Conservation (phyloP, 768 basidiomycete genomes). For the Gautieria morchelliformis region DNA sequence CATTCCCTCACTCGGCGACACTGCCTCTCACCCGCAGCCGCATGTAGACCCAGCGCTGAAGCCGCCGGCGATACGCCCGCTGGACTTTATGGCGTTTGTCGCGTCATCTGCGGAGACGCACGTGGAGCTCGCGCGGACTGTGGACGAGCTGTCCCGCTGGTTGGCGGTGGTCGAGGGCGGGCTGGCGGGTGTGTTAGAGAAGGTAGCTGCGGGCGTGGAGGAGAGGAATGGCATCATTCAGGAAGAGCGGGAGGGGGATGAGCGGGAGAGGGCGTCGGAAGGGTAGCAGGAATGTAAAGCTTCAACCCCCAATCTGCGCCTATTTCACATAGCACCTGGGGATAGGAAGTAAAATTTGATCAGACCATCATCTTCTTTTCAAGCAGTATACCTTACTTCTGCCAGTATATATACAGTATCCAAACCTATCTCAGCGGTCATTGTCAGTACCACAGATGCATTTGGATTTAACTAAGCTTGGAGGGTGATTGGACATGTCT, state of each 20-base stretch:
- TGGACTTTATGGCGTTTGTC: slow-evolving; percentile 57
- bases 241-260: slow-evolving; percentile 29
- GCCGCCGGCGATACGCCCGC: slow-evolving; percentile 36
- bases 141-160: slow-evolving; percentile 73
- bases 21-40: background rate
- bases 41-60: background rate
- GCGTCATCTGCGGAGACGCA: slow-evolving; percentile 51
- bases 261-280: no score
- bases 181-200: slow-evolving; percentile 55
- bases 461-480: no score
- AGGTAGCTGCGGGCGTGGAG: slow-evolving; percentile 15
- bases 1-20: background rate
- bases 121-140: slow-evolving; percentile 57
- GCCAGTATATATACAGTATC: no score
- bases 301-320: no score
- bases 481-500: no score
- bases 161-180: slow-evolving; percentile 65
- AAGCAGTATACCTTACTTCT: no score
- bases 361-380: no score
- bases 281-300: no score
- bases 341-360: no score
- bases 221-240: slow-evolving; percentile 50
- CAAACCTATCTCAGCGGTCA: no score
- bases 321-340: no score
- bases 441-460: no score